Conservation (phyloP, 2,329 filamentous ascomycete species). For the Piedraia hortae region DNA sequence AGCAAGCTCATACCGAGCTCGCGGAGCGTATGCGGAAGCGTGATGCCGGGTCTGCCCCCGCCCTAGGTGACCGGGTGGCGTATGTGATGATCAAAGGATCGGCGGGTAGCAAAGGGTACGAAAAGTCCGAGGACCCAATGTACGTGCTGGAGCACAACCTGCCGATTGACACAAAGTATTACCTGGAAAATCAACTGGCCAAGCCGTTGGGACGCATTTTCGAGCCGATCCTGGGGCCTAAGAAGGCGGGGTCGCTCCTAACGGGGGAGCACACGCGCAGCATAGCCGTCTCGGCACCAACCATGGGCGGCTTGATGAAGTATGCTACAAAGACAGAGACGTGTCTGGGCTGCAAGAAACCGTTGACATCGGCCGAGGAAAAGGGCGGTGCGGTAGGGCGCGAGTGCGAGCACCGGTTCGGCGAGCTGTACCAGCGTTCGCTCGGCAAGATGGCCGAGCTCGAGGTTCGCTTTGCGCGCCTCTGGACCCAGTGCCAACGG, state of each 20-base stretch:
- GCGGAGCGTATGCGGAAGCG: constrained; percentile 93
- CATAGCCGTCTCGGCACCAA: constrained; percentile 75
- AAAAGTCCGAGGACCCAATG: constrained; percentile 89
- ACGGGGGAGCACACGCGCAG: constrained; percentile 86
- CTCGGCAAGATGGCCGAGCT: constrained; percentile 70
- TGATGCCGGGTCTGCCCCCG: constrained; percentile 78
- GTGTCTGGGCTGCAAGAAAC: constrained; percentile 98
- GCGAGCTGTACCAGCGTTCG: constrained; percentile 82
- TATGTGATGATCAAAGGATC: constrained; percentile 94
- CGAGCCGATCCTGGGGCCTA: constrained; percentile 87
- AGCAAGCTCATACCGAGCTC: constrained; percentile 88
- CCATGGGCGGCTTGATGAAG: constrained; percentile 86
- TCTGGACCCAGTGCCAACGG: constrained; percentile 96
- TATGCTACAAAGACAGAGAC: constrained; percentile 95
- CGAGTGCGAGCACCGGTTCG: constrained; percentile 59
- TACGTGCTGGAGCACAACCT: constrained; percentile 94
- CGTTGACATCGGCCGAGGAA: constrained; percentile 53
- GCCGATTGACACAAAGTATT: constrained; percentile 94
- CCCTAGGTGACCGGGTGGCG: constrained; percentile 79
- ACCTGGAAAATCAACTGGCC: constrained; percentile 90
- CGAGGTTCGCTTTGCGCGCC: constrained; percentile 67
- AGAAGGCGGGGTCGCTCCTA: constrained; percentile 60
- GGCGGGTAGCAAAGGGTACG: constrained; percentile 76
- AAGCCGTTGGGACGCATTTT: constrained; percentile 90
- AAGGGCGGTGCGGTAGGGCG: constrained; percentile 63